A percentile compares a stretch with the other conserved stretches of the same genome.
Evolutionary conservation across 1,139 yeast genomes (phyloP).

Genomic region (Saccharomyces uvarum): DNA sequence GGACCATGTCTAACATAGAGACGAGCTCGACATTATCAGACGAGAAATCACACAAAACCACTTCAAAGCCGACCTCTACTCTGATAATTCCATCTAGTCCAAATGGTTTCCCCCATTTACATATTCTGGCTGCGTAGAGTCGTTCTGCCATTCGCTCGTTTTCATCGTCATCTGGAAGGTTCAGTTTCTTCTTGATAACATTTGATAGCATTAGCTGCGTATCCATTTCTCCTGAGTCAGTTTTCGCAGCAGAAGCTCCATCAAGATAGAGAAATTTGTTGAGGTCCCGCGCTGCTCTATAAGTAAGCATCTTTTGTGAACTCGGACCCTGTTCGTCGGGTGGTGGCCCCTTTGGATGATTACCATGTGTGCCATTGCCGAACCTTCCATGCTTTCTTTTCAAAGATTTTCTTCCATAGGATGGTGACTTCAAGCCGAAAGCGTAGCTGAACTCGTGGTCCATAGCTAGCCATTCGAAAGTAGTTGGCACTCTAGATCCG

Average conservation of each 20-base stretch:
- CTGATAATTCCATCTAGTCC: conserved; percentile 48
- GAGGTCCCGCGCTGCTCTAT: conserved; percentile 39
- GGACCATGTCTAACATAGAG: conserved; percentile 37
- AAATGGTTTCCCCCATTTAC: conserved; percentile 44
- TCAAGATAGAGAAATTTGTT: conserved; percentile 43
- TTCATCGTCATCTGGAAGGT: conserved; percentile 22
- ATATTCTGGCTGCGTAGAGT: conserved; percentile 39
- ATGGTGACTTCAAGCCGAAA: conserved; percentile 32
- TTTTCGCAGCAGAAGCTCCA: conserved; percentile 55
- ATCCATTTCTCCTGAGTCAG: conserved; percentile 48
- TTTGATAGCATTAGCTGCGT: conserved; percentile 42
- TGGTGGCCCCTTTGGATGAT: conserved; percentile 3
- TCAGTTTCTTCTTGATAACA: conserved; percentile 13
- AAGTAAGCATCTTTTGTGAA: conserved; percentile 34
- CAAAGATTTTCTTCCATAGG: conserved; percentile 18
- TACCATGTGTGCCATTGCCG: conserved; percentile 7
- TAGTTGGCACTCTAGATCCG: conserved; percentile 35
- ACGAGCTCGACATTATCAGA: conserved; percentile 37
- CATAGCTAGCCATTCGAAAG: conserved; percentile 52
- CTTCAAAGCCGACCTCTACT: conserved; percentile 50
- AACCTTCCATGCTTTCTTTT: conserved; percentile 3
- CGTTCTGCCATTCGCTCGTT: conserved; percentile 36
- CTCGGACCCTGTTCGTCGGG: not conserved
- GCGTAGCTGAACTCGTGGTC: conserved; percentile 48
- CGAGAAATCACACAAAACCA: conserved; percentile 46